These are phyloP conservation scores for Aspergillus indologenus DNA, from an alignment of 495 filamentous ascomycete species.

Conservation along the genomic window DNA sequence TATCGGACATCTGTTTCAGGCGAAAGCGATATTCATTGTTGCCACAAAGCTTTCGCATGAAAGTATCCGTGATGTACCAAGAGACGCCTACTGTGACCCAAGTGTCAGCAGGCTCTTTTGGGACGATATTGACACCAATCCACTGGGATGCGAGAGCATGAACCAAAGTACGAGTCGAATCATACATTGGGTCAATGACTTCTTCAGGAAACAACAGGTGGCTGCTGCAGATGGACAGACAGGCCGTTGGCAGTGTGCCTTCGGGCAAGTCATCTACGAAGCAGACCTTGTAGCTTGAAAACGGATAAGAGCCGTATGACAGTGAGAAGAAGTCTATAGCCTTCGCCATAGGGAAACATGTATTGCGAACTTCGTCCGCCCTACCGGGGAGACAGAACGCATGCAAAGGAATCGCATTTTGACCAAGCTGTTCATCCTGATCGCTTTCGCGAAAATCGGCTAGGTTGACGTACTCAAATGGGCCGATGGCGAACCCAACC, in stretches of 20 bases:
- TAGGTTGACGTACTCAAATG: slow-evolving; percentile 90
- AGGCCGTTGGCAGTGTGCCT: slow-evolving; percentile 73
- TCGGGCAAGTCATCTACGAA: slow-evolving; percentile 84
- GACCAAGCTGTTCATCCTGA: slow-evolving; percentile 83
- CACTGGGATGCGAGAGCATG: slow-evolving; percentile 90
- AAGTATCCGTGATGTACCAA: slow-evolving; percentile 89
- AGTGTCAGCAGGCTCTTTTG: slow-evolving; percentile 71
- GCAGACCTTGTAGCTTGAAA: slow-evolving; percentile 81
- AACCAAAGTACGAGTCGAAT: slow-evolving; percentile 70
- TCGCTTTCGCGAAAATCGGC: slow-evolving; percentile 85
- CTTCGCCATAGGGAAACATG: slow-evolving; percentile 70
- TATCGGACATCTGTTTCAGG: slow-evolving; percentile 81
- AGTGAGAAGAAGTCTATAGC: slow-evolving; percentile 85
- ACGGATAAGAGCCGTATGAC: slow-evolving; percentile 82
- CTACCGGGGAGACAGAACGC: slow-evolving; percentile 87
- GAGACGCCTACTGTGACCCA: slow-evolving; percentile 93
- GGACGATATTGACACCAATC: slow-evolving; percentile 84
- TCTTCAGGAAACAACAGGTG: slow-evolving; percentile 78
- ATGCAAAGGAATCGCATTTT: slow-evolving; percentile 77
- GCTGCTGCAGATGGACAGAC: slow-evolving; percentile 82
- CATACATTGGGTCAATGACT: slow-evolving; percentile 77
- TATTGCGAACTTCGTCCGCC: slow-evolving; percentile 74
- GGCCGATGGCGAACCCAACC: slow-evolving; percentile 87
- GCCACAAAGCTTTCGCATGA: slow-evolving; percentile 83
- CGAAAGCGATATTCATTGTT: slow-evolving; percentile 92